Evolutionary conservation across 148 eudicot genomes (phyloP).

Genomic region (Rhododendron kiyosumense): DNA sequence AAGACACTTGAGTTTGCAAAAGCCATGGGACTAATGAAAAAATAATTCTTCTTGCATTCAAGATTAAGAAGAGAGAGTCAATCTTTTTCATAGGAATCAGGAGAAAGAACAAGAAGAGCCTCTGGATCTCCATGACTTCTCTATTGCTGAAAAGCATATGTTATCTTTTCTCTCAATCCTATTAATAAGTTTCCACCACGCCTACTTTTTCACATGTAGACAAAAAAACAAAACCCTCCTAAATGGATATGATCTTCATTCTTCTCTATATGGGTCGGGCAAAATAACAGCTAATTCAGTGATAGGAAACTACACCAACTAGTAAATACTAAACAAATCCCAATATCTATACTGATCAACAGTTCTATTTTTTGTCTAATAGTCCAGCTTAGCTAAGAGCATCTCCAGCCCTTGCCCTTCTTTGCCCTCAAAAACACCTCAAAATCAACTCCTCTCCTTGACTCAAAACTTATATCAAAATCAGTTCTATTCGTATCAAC

Average conservation of each 20-base stretch:
- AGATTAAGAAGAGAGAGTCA: not conserved
- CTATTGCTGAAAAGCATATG: not conserved
- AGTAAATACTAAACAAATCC: not conserved
- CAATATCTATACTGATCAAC: not conserved
- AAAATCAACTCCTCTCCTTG: not conserved
- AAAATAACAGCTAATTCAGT: not conserved
- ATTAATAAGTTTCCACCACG: not conserved
- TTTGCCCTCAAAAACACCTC: not conserved
- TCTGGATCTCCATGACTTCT: not conserved
- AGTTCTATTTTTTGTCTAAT: not conserved
- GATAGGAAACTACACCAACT: not conserved
- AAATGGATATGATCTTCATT: not conserved
- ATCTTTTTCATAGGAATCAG: not conserved
- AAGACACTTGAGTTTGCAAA: not conserved
- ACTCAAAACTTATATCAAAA: not conserved
- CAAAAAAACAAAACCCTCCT: not conserved
- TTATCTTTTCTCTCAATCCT: not conserved
- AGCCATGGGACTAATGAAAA: not conserved
- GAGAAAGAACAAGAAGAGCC: not conserved
- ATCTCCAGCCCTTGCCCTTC: not conserved
- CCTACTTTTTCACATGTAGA: not conserved
- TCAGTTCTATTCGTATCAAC: not conserved
- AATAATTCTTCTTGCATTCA: not conserved
- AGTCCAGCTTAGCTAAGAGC: not conserved
- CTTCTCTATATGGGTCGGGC: not conserved